phyloP scores from a whole-genome alignment of 139 green algal species.

The Tetraselmis chui region DNA sequence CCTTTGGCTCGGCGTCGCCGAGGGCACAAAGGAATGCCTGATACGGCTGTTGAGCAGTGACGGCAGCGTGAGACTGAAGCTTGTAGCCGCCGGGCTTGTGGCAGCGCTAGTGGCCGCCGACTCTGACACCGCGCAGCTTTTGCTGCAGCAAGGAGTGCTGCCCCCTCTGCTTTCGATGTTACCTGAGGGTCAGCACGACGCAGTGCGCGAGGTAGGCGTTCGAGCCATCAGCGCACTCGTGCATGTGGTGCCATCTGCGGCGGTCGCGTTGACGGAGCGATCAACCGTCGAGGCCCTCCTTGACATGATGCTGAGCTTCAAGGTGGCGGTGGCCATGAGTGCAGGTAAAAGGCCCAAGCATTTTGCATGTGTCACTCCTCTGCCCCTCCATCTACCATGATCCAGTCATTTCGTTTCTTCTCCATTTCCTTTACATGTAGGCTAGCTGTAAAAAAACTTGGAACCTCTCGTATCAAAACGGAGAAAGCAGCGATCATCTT shows the following conservation, averaged over 20 bases:
- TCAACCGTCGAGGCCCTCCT: background rate
- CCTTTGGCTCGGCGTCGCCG: too few relatives aligned
- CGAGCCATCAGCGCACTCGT: background rate
- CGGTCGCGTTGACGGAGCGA: background rate
- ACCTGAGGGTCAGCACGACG: background rate
- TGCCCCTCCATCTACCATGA: too few relatives aligned
- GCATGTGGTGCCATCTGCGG: background rate
- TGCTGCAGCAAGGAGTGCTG: background rate
- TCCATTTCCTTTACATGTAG: too few relatives aligned
- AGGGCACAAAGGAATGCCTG: too few relatives aligned
- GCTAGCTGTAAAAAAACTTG: too few relatives aligned
- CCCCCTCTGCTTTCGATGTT: background rate
- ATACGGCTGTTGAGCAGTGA: too few relatives aligned
- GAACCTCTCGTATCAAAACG: too few relatives aligned
- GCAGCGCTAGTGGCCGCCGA: background rate
- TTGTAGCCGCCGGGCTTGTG: background rate
- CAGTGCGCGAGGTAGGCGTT: background rate
- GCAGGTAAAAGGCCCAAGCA: background rate
- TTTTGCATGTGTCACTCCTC: too few relatives aligned
- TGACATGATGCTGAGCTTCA: background rate
- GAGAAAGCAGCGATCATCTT: too few relatives aligned
- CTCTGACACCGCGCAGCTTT: background rate
- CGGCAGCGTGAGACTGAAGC: too few relatives aligned
- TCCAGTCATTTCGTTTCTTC: too few relatives aligned
- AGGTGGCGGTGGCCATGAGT: background rate